Conservation (phyloP, 495 filamentous ascomycete genomes). For the Penicillium bovifimosum region DNA sequence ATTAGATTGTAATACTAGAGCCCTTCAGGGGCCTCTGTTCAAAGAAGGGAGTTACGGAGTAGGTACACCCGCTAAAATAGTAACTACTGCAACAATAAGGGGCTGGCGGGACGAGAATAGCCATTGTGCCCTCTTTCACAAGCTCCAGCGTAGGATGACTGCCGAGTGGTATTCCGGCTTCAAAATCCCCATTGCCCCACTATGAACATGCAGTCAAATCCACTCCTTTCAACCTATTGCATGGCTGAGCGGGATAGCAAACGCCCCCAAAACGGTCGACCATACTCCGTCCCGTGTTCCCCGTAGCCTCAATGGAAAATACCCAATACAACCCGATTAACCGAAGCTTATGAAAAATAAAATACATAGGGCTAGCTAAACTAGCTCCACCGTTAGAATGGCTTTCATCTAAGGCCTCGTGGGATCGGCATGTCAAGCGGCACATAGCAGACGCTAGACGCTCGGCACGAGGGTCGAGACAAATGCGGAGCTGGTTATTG, state of each 20-base stretch:
- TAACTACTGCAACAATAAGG: neutral
- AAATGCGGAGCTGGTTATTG: neutral
- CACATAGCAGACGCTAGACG: neutral
- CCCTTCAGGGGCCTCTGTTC: neutral
- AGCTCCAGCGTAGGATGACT: neutral
- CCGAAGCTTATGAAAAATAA: too few species aligned
- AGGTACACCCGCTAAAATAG: neutral
- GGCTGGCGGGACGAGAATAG: neutral
- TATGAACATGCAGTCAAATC: neutral
- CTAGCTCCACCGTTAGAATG: constrained; percentile 9
- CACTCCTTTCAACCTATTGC: neutral
- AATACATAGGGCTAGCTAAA: too few species aligned
- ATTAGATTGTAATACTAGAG: too few species aligned
- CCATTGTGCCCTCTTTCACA: neutral
- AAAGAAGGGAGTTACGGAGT: neutral
- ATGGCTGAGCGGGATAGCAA: neutral
- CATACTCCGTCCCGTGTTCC: neutral
- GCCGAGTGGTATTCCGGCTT: neutral
- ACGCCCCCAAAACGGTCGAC: neutral
- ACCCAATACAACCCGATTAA: neutral
- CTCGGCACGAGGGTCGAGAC: neutral
- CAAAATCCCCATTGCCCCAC: neutral
- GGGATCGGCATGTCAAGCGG: constrained; percentile 16
- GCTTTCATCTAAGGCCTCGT: constrained; percentile 1
- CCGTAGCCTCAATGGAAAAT: neutral